Base-by-base conservation (phyloP, 805 yeast genomes). In the Schwanniomyces vanrijiae region DNA sequence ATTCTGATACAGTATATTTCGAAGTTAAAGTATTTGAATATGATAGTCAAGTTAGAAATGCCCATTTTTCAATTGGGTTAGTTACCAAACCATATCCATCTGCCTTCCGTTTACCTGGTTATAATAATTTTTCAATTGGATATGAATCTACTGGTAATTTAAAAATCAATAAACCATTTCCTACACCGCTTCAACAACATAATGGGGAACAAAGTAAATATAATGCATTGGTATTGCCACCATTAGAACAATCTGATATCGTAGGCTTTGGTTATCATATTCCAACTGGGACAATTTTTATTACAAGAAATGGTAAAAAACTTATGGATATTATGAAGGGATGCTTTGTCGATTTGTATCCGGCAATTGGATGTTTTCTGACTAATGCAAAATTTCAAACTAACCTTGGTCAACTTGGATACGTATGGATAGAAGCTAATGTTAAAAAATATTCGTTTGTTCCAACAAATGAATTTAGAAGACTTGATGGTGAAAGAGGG, bases 81-180 rank as follows among this genome's bases (percentile, higher is more conserved):
- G 78, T 81, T 8, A 82, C 92, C 0, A 80, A 77, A 52, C 92
- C 94, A 2, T 85, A 85, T 56, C 94, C 96, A 2, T 73, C 78
- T 48, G 37, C 57, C 3, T 88, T 86, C 62, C 73, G 88, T 53
- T 70, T 84, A 11, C 96, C 96, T 0, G 96, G 96, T 1, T 78
- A 82, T 61, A 76, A 81, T 49, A 78, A 78, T 42, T 85, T 83
- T 57, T 84, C 90, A 0, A 73, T 88, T 42, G 86, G 86, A 2
- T 82, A 87, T 59, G 92, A 87, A 61, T 78, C 88, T 2, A 80
- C 82, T 4, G 96, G 95, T 1, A 79, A 83, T 49, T 66, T 86
- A 46, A 74, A 88, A 51, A 77, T 86, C 42, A 84, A 82, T 57
- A 78, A 79, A 55, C 88, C 90, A 19, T 80, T 83, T 41, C 73